A percentile compares a stretch with the other conserved stretches of the same genome.
phyloP scores from a whole-genome alignment of 2,329 filamentous ascomycete species.

The Neonectria hederae region DNA sequence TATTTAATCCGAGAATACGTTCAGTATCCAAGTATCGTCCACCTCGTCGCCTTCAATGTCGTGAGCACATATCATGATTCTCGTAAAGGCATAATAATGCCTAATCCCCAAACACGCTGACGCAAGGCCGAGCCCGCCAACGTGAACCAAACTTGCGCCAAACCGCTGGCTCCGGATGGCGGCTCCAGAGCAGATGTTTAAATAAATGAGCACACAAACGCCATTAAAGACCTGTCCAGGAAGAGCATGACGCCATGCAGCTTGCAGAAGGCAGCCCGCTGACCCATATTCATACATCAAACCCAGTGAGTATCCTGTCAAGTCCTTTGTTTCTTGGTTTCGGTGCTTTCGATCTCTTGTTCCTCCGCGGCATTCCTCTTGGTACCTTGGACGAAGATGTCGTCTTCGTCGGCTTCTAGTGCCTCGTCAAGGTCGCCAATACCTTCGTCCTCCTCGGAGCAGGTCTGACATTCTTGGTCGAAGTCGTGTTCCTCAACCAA shows the following conservation, averaged over 20 bases:
- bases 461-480: slow-evolving; percentile 59
- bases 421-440: slow-evolving; percentile 52
- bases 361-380: slow-evolving; percentile 36
- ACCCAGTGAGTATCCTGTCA: slow-evolving; percentile 26
- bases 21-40: not conserved
- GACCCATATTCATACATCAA: slow-evolving; percentile 2
- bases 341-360: slow-evolving; percentile 28
- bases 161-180: slow-evolving; percentile 2
- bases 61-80: slow-evolving; percentile 19
- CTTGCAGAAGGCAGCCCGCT: slow-evolving; percentile 5
- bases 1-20: slow-evolving; percentile 1
- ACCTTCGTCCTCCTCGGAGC: slow-evolving; percentile 54
- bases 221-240: slow-evolving; percentile 20
- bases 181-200: slow-evolving; percentile 7
- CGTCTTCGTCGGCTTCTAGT: not conserved
- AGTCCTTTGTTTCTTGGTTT: slow-evolving; percentile 46
- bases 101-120: slow-evolving; percentile 9
- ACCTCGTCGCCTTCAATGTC: slow-evolving; percentile 14
- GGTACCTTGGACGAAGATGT: slow-evolving; percentile 17
- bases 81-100: slow-evolving; percentile 16
- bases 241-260: slow-evolving; percentile 2
- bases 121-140: slow-evolving; percentile 4
- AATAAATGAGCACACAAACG: slow-evolving; percentile 22
- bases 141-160: slow-evolving; percentile 4
- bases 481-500: slow-evolving; percentile 55